A percentile compares a stretch with the other conserved stretches of the same genome.
Conservation (phyloP, 495 filamentous ascomycete species). For the Physcia stellaris region DNA sequence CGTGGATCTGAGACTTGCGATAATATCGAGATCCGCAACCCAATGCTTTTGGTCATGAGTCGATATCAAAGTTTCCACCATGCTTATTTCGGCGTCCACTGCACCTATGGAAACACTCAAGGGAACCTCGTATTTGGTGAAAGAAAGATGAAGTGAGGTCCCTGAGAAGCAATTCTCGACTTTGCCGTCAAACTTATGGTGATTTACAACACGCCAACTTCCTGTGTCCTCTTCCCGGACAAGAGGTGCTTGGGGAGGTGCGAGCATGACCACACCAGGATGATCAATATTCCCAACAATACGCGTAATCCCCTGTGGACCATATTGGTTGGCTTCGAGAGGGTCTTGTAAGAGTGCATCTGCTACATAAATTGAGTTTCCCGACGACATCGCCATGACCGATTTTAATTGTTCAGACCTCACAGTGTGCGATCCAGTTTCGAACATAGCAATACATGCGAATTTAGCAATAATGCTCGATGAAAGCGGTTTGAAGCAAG, state of each 20-base stretch:
- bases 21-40: slow-evolving; percentile 26
- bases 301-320: too few species aligned
- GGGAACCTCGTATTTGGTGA: slow-evolving; percentile 21
- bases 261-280: slow-evolving; percentile 19
- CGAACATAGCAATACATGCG: slow-evolving; percentile 21
- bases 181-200: slow-evolving; percentile 19
- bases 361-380: slow-evolving; percentile 22
- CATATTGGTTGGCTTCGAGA: not conserved
- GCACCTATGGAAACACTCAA: slow-evolving; percentile 11
- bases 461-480: slow-evolving; percentile 9
- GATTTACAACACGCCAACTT: slow-evolving; percentile 16
- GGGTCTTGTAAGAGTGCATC: slow-evolving; percentile 20
- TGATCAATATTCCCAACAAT: slow-evolving; percentile 26
- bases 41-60: slow-evolving; percentile 21
- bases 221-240: slow-evolving; percentile 6
- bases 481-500: not conserved
- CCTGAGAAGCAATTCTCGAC: slow-evolving; percentile 17
- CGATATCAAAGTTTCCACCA: slow-evolving; percentile 22
- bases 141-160: slow-evolving; percentile 28
- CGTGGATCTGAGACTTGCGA: too few species aligned
- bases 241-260: slow-evolving; percentile 15
- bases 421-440: slow-evolving; percentile 17
- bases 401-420: slow-evolving; percentile 11
- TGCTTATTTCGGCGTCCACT: slow-evolving; percentile 15
- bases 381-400: slow-evolving; percentile 20